Conservation (phyloP, 2,329 filamentous ascomycete genomes). For the Microsporum canis region DNA sequence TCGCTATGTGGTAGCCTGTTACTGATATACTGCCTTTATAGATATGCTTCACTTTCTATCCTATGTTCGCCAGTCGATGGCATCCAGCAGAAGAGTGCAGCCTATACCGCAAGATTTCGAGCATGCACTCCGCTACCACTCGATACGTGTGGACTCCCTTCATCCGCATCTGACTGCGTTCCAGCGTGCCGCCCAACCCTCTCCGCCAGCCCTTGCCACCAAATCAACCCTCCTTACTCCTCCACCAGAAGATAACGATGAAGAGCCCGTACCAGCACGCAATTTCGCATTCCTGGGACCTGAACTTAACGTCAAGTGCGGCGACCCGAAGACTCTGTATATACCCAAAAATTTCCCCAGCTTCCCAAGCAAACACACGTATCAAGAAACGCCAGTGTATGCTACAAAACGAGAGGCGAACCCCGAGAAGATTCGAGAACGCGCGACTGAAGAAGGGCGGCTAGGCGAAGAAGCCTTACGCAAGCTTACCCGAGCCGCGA, state of each 20-base stretch:
- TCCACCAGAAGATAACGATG: constrained; percentile 24
- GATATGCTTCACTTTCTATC: constrained; percentile 45
- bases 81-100: constrained; percentile 42
- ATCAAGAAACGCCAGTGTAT: constrained; percentile 49
- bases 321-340: constrained; percentile 41
- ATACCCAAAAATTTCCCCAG: constrained; percentile 51
- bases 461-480: constrained; percentile 54
- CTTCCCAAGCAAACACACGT: constrained; percentile 54
- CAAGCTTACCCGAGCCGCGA: constrained; percentile 45
- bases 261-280: constrained; percentile 18
- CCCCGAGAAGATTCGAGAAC: constrained; percentile 48
- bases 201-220: constrained; percentile 14
- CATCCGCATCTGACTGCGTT: constrained; percentile 24
- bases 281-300: constrained; percentile 40
- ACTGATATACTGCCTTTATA: constrained; percentile 22
- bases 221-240: constrained; percentile 24
- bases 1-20: neutral
- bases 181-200: constrained; percentile 14
- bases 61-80: constrained; percentile 48
- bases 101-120: constrained; percentile 51
- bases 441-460: constrained; percentile 54
- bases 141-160: constrained; percentile 25
- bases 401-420: constrained; percentile 46
- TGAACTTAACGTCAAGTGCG: constrained; percentile 38
- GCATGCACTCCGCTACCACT: constrained; percentile 28